A percentile compares a stretch with the other conserved stretches of the same genome.
Conservation (phyloP, 148 eudicot genomes). For the Polygonum aviculare region DNA sequence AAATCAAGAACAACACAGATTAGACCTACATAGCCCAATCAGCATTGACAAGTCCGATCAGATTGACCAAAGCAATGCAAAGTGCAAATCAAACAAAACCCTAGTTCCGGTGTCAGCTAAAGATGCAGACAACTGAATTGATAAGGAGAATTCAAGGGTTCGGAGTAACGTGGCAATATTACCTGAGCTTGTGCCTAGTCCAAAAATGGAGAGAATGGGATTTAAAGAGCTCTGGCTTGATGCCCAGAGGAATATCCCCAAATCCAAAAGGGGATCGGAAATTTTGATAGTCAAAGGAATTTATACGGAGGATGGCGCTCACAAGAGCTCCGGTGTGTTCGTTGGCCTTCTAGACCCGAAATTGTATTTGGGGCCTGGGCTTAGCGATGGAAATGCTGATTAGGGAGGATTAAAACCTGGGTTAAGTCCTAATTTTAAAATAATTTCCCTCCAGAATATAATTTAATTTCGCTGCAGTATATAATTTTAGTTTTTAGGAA, state of each 20-base stretch:
- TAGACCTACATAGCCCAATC: neutral
- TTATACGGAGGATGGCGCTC: constrained; percentile 1
- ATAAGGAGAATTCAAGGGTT: neutral
- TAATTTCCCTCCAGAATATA: neutral
- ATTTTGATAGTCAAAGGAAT: neutral
- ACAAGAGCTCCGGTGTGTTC: neutral
- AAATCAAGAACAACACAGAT: neutral
- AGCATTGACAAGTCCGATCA: neutral
- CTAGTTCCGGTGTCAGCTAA: neutral
- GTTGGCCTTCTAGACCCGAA: neutral
- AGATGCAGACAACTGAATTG: neutral
- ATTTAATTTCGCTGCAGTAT: neutral
- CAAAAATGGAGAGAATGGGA: neutral
- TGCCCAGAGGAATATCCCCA: neutral
- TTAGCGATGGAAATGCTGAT: neutral
- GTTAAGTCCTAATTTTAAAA: neutral
- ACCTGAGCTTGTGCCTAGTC: neutral
- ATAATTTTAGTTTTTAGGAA: too few species aligned
- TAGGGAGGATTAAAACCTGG: neutral
- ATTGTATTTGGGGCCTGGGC: neutral
- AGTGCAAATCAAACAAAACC: neutral
- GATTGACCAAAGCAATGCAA: constrained; percentile 1
- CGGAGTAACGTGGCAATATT: neutral
- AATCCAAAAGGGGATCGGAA: neutral
- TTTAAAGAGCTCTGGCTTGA: neutral